Conservation (phyloP, 2,329 filamentous ascomycete genomes). For the Podosphaera aphanis region DNA sequence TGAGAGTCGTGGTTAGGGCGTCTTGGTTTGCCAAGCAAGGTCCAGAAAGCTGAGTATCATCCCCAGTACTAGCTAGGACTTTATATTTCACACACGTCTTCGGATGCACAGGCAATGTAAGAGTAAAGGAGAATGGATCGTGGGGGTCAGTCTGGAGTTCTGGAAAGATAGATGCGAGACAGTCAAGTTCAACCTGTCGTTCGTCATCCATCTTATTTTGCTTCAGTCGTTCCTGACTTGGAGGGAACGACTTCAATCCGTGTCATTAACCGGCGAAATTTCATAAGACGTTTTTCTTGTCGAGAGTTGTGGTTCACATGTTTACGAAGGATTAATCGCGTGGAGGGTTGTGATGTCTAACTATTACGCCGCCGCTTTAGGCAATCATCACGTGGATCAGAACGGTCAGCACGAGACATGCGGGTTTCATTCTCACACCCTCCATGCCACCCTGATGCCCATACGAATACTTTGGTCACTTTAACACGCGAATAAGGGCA, state of each 20-base stretch:
- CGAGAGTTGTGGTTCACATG: too few relatives aligned
- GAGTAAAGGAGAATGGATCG: conserved; percentile 22
- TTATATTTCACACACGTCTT: conserved; percentile 23
- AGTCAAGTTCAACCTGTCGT: conserved; percentile 33
- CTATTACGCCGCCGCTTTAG: too few relatives aligned
- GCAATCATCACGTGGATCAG: too few relatives aligned
- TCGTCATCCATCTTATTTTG: conserved; percentile 35
- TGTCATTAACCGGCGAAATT: too few relatives aligned
- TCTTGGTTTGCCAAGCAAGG: conserved; percentile 9
- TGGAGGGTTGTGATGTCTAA: too few relatives aligned
- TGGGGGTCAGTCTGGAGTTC: conserved; percentile 28
- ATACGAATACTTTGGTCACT: background rate
- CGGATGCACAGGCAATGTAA: conserved; percentile 34
- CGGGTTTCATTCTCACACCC: background rate
- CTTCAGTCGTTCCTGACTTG: background rate
- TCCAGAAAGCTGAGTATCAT: conserved; percentile 15
- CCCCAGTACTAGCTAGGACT: conserved; percentile 30
- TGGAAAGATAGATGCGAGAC: conserved; percentile 41
- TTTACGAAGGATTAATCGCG: too few relatives aligned
- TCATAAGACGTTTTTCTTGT: too few relatives aligned
- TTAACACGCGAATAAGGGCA: background rate
- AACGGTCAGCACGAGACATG: too few relatives aligned
- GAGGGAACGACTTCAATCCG: too few relatives aligned
- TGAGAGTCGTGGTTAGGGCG: conserved; percentile 3
- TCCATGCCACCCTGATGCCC: background rate